Evolutionary conservation across 768 basidiomycete species (phyloP).

Genomic region (Suillus luteus): DNA sequence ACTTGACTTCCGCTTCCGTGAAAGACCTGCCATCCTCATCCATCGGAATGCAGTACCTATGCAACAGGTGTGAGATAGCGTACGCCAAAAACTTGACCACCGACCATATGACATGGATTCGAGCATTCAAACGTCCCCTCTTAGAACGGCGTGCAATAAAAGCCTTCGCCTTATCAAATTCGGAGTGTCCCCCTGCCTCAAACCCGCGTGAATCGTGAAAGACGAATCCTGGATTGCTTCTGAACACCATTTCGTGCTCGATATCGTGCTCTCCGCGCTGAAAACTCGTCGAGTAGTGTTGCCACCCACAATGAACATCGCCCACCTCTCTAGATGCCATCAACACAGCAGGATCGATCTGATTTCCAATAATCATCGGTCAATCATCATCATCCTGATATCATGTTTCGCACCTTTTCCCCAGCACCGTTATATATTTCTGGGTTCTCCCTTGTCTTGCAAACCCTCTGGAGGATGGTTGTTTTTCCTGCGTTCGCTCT

Average conservation of each 20-base stretch:
- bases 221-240: background rate
- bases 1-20: background rate
- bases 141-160: background rate
- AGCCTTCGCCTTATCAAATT: background rate
- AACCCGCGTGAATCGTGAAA: background rate
- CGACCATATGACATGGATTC: background rate
- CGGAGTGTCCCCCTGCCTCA: background rate
- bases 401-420: slow-evolving; percentile 17
- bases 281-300: background rate
- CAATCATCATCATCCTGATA: background rate
- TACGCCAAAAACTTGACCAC: background rate
- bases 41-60: background rate
- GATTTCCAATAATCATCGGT: background rate
- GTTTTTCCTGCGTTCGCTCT: too few relatives aligned
- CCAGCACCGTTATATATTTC: slow-evolving; percentile 26
- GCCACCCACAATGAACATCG: background rate
- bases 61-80: background rate
- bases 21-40: background rate
- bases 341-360: background rate
- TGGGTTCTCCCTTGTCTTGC: slow-evolving; percentile 6
- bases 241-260: background rate
- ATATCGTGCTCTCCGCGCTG: background rate
- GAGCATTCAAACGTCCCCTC: background rate
- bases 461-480: too few relatives aligned
- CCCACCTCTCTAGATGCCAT: background rate